These are phyloP conservation scores for Gaertneriomyces semiglobifer DNA, from an alignment of 192 early-diverging fungal genomes.

Conservation along the genomic window DNA sequence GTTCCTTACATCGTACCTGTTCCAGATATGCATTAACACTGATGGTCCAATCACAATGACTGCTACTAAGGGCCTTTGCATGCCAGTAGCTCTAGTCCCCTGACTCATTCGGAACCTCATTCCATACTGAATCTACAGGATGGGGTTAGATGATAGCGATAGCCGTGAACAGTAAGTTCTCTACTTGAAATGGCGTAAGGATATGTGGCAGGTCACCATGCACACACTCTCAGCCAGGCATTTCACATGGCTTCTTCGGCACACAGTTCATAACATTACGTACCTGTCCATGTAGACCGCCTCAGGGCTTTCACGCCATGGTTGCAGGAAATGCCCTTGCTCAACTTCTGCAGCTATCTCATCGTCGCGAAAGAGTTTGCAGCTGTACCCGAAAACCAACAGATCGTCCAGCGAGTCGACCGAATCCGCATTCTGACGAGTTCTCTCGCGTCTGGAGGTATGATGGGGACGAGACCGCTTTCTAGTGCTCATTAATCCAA, in stretches of 20 bases:
- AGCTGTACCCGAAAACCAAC: conserved; percentile 52
- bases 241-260: too few relatives aligned
- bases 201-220: not conserved
- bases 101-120: not conserved
- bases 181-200: not conserved
- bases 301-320: conserved; percentile 40
- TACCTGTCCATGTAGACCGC: conserved; percentile 47
- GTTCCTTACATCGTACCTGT: conserved; percentile 66
- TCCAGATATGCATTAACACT: not conserved
- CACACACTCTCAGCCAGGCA: not conserved
- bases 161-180: not conserved
- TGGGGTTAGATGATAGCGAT: not conserved
- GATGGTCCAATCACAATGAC: not conserved
- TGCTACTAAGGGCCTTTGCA: too few relatives aligned
- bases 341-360: conserved; percentile 35
- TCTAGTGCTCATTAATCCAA: too few relatives aligned
- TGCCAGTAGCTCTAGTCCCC: not conserved
- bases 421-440: too few relatives aligned
- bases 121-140: not conserved
- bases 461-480: too few relatives aligned
- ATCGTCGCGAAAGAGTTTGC: conserved; percentile 44
- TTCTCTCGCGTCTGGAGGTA: too few relatives aligned
- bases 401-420: conserved; percentile 25
- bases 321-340: conserved; percentile 36
- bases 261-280: not conserved